Evolutionary conservation across 345 rosid genomes (phyloP), one percentile per base, ranked within the genome.

Genomic region (Cardiospermum halicacabum): DNA sequence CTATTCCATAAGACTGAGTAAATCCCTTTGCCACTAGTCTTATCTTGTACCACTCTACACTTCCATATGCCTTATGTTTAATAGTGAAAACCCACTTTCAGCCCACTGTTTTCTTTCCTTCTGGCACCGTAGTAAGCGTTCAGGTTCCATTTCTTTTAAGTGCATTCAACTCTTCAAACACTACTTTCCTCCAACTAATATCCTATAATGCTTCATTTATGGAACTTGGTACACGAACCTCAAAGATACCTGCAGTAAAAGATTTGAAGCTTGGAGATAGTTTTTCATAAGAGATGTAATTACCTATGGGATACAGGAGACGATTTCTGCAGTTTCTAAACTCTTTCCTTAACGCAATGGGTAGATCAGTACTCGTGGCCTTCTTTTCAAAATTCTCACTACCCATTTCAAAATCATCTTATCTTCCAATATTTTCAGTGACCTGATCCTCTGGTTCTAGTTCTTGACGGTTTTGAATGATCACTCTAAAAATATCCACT

Each of bases 1-100:
- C 72, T 1, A 68, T 60, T 2, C 60, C 28, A 21, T n/a, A 39
- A n/a, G 48, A 31, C n/a, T 67, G 49, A 2, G 60, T 60, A 32
- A 69, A 69, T 4, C 53, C 18, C 11, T 59, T 34, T 22, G 54
- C 31, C 0, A 61, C 31, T 0, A 50, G 12, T 3, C 40, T 0
- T 0, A 30, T 32, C 12, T 60, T 49, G 11, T 19, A 37, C 36
- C 48, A 13, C 16, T 69, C 60, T 3, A 49, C 11, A 11, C 39
- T 60, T 1, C 60, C 53, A 31, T 67, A 19, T 11, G 31, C 56
- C 18, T 42, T 56, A 30, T 57, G 16, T 18, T 51, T 69, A 6
- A 50, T 13, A 5, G 28, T 53, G 11, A 60, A 69, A 7, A 39
- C 42, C 22, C 60, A 58, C 26, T 69, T 60, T 13, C 53, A 51